Evolutionary conservation across 768 basidiomycete species (phyloP).

Genomic region (Russula abietina): DNA sequence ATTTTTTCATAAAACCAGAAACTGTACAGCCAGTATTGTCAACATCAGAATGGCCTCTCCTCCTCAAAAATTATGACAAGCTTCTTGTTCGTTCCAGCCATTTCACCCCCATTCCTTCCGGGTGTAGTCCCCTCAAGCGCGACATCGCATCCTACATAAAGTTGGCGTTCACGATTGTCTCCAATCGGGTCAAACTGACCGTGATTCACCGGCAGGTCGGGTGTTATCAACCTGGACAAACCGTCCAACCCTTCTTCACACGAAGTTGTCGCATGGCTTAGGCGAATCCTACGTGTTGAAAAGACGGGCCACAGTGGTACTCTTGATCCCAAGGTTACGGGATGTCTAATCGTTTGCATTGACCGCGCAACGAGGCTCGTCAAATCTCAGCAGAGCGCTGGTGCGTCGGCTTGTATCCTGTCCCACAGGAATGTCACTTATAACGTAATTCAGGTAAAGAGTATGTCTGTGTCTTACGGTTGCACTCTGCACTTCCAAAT

Average conservation of each 20-base stretch:
- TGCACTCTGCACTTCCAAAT: conserved; percentile 77
- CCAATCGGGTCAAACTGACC: background rate
- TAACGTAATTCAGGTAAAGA: conserved; percentile 67
- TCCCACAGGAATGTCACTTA: background rate
- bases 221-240: conserved; percentile 99
- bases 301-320: conserved; percentile 99
- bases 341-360: conserved; percentile 97
- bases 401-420: conserved; percentile 38
- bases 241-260: conserved; percentile 99
- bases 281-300: conserved; percentile 93
- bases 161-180: conserved; percentile 35
- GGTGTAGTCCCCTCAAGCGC: conserved; percentile 91
- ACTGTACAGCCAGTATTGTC: conserved; percentile 68
- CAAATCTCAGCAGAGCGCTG: conserved; percentile 98
- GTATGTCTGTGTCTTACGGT: conserved; percentile 92
- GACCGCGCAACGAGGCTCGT: conserved; percentile 97
- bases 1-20: conserved; percentile 81
- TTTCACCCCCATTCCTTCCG: conserved; percentile 95
- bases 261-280: conserved; percentile 98
- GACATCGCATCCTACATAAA: conserved; percentile 90
- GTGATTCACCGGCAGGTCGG: conserved; percentile 55
- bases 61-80: conserved; percentile 99
- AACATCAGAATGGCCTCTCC: conserved; percentile 95
- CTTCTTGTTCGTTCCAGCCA: conserved; percentile 90
- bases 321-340: conserved; percentile 97